Evolutionary conservation across 345 rosid species (phyloP), one percentile per base, ranked within the genome.

Genomic region (Draba incana): DNA sequence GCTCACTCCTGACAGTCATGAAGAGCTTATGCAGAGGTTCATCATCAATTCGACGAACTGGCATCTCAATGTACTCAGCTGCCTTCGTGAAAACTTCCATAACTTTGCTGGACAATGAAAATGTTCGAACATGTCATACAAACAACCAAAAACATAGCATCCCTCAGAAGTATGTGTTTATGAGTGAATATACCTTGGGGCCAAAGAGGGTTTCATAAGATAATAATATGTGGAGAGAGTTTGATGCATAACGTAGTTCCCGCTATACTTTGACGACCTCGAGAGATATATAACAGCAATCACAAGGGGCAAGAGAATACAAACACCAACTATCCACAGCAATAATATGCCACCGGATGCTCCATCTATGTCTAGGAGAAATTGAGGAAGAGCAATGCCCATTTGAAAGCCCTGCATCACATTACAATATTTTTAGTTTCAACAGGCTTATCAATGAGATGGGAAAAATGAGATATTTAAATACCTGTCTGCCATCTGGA

Each of bases 311-410:
- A 94, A 81, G 54, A 94, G 98, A 78, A 94, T 94, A 77, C 99
- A 94, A 61, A 91, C 76, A 54, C 97, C 99, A 75, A 94, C 99
- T 37, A 94, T 92, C 98, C 98, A 92, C 66, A 94, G 93, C 58
- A 95, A 78, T 66, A 94, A 87, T 67, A 94, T 91, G 80, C 99
- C 99, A 79, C 97, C 99, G 44, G 85, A 91, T 63, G 96, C 88
- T 66, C 98, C 98, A 72, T 94, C 97, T 39, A 91, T 91, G 83
- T 94, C 80, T 38, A 94, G 81, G 69, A 91, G 82, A 77, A 94
- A 95, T 66, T 86, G 92, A 39, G 99, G 99, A 62, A 95, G 98
- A 61, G 99, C 99, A 47, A 95, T 89, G 67, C 99, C 99, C 97
- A 95, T 88, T 95, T 95, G 96, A 82, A 95, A 95, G 4, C 99